These are phyloP conservation scores for Penicillium dipodomyicola DNA, from an alignment of 495 filamentous ascomycete genomes.

Conservation along the genomic window DNA sequence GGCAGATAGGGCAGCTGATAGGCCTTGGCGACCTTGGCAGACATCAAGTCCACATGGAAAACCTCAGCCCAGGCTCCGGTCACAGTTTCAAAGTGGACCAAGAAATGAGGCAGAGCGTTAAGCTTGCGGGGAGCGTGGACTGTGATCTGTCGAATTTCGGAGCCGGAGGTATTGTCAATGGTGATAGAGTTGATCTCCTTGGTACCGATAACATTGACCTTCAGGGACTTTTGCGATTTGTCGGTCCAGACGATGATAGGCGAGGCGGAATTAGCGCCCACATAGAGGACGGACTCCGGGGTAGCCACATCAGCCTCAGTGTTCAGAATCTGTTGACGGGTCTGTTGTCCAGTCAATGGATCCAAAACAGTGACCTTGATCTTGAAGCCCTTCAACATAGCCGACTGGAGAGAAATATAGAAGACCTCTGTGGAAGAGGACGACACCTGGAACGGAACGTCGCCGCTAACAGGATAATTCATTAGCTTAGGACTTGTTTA, in stretches of 20 bases:
- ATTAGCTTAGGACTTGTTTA: constrained; percentile 21
- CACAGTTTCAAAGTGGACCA: constrained; percentile 76
- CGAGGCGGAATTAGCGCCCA: constrained; percentile 78
- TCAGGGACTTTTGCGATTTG: constrained; percentile 60
- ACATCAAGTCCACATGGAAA: constrained; percentile 73
- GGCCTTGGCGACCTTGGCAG: constrained; percentile 62
- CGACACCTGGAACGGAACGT: constrained; percentile 75
- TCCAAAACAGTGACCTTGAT: constrained; percentile 73
- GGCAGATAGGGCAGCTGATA: constrained; percentile 69
- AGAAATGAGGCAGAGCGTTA: constrained; percentile 71
- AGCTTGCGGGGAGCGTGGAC: constrained; percentile 71
- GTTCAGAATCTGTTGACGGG: constrained; percentile 62
- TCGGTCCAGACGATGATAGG: constrained; percentile 84
- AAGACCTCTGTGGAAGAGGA: constrained; percentile 71
- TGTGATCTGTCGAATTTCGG: constrained; percentile 62
- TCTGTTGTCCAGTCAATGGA: constrained; percentile 63
- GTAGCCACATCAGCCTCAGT: constrained; percentile 69
- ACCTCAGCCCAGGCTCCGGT: constrained; percentile 78
- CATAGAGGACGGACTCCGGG: constrained; percentile 68
- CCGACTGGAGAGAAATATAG: constrained; percentile 71
- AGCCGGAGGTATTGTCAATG: constrained; percentile 51
- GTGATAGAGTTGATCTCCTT: constrained; percentile 56
- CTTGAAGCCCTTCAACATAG: constrained; percentile 62
- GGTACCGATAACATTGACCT: constrained; percentile 76
- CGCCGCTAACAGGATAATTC: constrained; percentile 45